Conservation (phyloP, 352 stramenopile genomes). For the Phytophthora cajani region DNA sequence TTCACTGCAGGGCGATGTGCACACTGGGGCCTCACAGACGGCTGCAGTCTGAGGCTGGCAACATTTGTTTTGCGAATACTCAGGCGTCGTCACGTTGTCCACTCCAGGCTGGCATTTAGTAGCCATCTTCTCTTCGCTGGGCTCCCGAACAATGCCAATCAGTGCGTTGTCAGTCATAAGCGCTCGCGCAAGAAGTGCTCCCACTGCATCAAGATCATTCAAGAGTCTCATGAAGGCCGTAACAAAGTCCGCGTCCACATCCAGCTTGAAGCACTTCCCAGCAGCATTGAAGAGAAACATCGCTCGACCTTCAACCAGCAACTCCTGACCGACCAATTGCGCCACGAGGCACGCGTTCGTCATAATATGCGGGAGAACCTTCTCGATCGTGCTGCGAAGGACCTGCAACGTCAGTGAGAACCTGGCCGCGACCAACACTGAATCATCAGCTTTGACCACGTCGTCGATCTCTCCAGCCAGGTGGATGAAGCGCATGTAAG, state of each 20-base stretch:
- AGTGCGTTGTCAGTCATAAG: background rate
- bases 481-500: slow-evolving; percentile 11
- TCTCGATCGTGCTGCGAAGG: background rate
- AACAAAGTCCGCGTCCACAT: background rate
- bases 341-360: background rate
- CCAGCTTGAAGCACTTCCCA: background rate
- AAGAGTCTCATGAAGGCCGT: background rate
- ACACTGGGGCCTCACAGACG: too few relatives aligned
- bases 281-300: slow-evolving; percentile 2
- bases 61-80: too few relatives aligned
- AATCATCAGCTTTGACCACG: background rate
- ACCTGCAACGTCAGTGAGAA: background rate
- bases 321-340: background rate
- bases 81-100: too few relatives aligned
- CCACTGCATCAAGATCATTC: background rate
- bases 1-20: too few relatives aligned
- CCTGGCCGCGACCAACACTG: background rate
- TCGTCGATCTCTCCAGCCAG: background rate
- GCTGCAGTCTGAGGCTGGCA: too few relatives aligned
- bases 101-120: too few relatives aligned
- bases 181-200: background rate
- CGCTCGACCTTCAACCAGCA: background rate
- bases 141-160: background rate
- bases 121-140: background rate
- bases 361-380: background rate